Conservation (phyloP, 2,329 filamentous ascomycete genomes). For the Pezicula carpinea region DNA sequence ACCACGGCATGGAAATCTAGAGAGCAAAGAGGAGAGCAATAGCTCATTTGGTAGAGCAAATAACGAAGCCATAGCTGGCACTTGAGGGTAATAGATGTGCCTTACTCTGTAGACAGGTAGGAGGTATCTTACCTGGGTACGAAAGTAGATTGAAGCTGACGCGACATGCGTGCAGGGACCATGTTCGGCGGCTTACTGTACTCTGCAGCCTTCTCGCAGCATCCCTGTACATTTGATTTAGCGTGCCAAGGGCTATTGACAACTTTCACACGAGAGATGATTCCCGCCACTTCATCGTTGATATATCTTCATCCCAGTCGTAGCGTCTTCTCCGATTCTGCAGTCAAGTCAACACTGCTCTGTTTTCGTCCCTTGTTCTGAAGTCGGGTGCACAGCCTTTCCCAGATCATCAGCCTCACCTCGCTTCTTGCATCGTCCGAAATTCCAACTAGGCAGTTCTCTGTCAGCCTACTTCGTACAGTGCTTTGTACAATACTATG, state of each 20-base stretch:
- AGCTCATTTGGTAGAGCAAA: conserved; percentile 51
- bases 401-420: not conserved
- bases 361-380: not conserved
- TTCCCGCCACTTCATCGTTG: not conserved
- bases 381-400: not conserved
- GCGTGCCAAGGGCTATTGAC: not conserved
- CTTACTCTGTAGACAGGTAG: no score
- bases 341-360: not conserved
- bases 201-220: conserved; percentile 1
- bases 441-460: conserved; percentile 11
- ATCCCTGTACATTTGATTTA: not conserved
- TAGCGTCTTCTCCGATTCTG: not conserved
- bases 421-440: not conserved
- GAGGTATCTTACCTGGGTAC: no score
- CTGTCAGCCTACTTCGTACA: not conserved
- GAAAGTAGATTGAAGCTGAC: no score
- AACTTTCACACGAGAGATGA: not conserved
- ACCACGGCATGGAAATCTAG: conserved; percentile 52
- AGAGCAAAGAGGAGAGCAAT: conserved; percentile 39
- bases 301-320: not conserved
- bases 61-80: conserved; percentile 30
- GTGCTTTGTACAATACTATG: conserved; percentile 1
- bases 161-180: not conserved
- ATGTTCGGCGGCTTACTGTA: not conserved
- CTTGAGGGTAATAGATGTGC: no score